These are phyloP conservation scores for Dactylorhiza incarnata DNA, from an alignment of 106 monocot species.

Conservation along the genomic window DNA sequence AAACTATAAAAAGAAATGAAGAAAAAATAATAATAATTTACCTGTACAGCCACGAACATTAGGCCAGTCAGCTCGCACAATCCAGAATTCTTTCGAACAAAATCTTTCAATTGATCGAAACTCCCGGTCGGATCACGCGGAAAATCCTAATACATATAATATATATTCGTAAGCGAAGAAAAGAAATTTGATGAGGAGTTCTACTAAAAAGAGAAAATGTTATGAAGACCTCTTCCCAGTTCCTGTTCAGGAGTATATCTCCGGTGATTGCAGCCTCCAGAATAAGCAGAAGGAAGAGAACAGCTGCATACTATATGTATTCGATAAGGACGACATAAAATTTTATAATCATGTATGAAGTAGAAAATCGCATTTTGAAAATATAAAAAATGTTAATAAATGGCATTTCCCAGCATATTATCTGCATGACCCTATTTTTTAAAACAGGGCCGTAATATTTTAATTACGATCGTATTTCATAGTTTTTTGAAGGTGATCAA, in stretches of 20 bases:
- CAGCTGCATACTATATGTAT: slow-evolving; percentile 31
- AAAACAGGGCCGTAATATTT: too few relatives aligned
- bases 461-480: too few relatives aligned
- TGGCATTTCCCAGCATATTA: neutral
- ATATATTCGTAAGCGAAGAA: neutral
- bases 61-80: slow-evolving; percentile 83
- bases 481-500: too few relatives aligned
- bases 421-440: neutral
- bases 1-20: too few relatives aligned
- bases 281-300: slow-evolving; percentile 41
- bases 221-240: slow-evolving; percentile 80
- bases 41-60: slow-evolving; percentile 62
- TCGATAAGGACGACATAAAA: slow-evolving; percentile 37
- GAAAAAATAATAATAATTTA: slow-evolving; percentile 1
- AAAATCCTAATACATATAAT: slow-evolving; percentile 44
- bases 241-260: slow-evolving; percentile 69
- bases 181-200: neutral
- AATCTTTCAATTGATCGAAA: slow-evolving; percentile 67
- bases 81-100: slow-evolving; percentile 61
- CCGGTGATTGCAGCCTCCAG: slow-evolving; percentile 64
- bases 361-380: neutral
- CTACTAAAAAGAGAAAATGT: neutral
- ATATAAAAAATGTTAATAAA: neutral
- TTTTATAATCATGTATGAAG: neutral
- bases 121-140: slow-evolving; percentile 69